Evolutionary conservation across 371 early-diverging fungal species (phyloP).

Genomic region (Mucor circinelloides): DNA sequence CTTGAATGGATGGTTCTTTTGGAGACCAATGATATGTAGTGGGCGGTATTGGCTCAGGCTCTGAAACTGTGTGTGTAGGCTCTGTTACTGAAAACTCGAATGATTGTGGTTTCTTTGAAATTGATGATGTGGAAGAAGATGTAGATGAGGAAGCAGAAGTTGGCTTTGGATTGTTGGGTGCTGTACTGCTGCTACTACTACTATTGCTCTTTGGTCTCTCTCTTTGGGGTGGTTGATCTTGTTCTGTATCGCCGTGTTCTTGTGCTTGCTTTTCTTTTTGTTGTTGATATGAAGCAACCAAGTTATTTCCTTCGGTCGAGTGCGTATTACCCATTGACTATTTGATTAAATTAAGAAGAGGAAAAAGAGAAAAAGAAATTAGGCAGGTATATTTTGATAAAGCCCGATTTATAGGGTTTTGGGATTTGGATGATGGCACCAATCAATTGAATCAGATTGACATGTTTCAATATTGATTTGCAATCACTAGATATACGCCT

Average conservation of each 20-base stretch:
- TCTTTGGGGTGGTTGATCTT: slow-evolving; percentile 2
- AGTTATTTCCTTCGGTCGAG: slow-evolving; percentile 22
- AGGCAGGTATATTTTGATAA: neutral
- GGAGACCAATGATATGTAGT: slow-evolving; percentile 13
- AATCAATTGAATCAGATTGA: neutral
- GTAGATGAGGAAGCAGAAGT: neutral
- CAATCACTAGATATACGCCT: too few relatives aligned
- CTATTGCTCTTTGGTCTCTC: slow-evolving; percentile 8
- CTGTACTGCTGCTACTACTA: slow-evolving; percentile 12
- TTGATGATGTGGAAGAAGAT: neutral
- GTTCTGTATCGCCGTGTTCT: neutral
- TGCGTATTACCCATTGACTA: slow-evolving; percentile 28
- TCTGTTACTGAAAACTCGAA: slow-evolving; percentile 14
- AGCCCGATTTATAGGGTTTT: neutral
- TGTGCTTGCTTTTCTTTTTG: neutral
- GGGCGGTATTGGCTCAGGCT: neutral
- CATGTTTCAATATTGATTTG: neutral
- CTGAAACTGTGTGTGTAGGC: slow-evolving; percentile 4
- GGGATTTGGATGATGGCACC: neutral
- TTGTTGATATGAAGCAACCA: slow-evolving; percentile 5
- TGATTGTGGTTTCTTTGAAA: slow-evolving; percentile 1
- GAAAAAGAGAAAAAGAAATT: neutral
- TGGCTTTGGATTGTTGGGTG: slow-evolving; percentile 6
- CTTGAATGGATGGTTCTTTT: slow-evolving; percentile 14
- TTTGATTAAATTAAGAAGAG: neutral